Evolutionary conservation across 2,329 filamentous ascomycete species (phyloP).

Genomic region (Colletotrichum tofieldiae): DNA sequence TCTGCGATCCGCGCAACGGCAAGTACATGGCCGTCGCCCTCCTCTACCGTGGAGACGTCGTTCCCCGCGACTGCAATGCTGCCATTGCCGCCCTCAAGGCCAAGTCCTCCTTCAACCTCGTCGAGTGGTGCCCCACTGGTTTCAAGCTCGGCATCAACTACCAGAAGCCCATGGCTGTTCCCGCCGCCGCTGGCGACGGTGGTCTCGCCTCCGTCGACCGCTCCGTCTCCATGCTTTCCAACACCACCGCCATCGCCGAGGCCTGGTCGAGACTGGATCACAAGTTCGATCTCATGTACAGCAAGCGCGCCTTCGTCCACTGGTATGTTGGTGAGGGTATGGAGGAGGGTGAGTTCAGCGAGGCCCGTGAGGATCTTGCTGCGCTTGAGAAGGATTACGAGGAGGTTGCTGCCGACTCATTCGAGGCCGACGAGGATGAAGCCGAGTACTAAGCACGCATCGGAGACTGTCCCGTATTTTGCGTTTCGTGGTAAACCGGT

Average conservation of each 20-base stretch:
- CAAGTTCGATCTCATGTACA: constrained; percentile 86
- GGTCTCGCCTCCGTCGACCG: constrained; percentile 75
- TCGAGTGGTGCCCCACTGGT: constrained; percentile 83
- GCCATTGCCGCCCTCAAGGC: constrained; percentile 79
- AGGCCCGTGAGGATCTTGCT: constrained; percentile 88
- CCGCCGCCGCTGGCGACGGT: constrained; percentile 67
- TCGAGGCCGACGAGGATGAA: constrained; percentile 75
- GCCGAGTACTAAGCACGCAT: constrained; percentile 80
- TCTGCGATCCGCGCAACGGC: constrained; percentile 81
- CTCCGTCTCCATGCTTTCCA: constrained; percentile 80
- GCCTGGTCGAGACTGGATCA: constrained; percentile 81
- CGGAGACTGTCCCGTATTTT: constrained; percentile 26
- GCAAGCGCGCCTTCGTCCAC: constrained; percentile 83
- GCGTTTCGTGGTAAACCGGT: constrained; percentile 18
- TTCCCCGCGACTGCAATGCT: constrained; percentile 78
- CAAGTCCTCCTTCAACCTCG: constrained; percentile 80
- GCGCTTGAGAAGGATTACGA: constrained; percentile 91
- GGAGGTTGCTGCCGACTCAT: constrained; percentile 84
- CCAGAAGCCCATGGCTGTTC: constrained; percentile 76
- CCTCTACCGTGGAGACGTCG: constrained; percentile 80
- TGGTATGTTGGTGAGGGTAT: constrained; percentile 92
- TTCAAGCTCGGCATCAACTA: constrained; percentile 86
- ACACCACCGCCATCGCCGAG: constrained; percentile 82
- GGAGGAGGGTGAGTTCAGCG: constrained; percentile 92
- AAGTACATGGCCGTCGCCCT: constrained; percentile 85